Conservation (phyloP, 2,329 filamentous ascomycete genomes). For the Apiospora kogelbergensis region DNA sequence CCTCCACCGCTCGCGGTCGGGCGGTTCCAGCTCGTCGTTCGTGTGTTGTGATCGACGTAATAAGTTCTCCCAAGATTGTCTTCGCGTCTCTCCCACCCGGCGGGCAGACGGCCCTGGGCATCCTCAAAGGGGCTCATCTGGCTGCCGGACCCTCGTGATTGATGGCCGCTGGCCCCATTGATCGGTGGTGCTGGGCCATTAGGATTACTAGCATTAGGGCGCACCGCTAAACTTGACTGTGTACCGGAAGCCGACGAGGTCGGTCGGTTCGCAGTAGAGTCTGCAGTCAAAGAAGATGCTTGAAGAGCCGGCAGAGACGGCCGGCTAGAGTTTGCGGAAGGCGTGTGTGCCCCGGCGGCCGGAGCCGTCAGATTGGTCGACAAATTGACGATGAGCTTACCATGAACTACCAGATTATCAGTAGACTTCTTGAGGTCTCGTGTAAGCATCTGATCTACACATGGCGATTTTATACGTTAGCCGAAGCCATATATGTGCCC, state of each 20-base stretch:
- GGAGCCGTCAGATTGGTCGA: slow-evolving; percentile 84
- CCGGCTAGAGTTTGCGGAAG: slow-evolving; percentile 42
- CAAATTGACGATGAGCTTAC: slow-evolving; percentile 94
- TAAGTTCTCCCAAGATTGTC: slow-evolving; percentile 95
- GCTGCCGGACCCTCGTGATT: slow-evolving; percentile 45
- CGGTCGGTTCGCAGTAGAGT: slow-evolving; percentile 47
- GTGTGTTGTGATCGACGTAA: slow-evolving; percentile 96
- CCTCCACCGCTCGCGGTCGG: slow-evolving; percentile 78
- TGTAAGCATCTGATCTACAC: slow-evolving; percentile 94
- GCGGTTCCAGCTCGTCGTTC: slow-evolving; percentile 94
- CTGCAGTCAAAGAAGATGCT: slow-evolving; percentile 44
- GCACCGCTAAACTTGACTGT: slow-evolving; percentile 42
- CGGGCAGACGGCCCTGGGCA: slow-evolving; percentile 85
- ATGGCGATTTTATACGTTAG: background rate
- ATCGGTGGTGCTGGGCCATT: slow-evolving; percentile 34
- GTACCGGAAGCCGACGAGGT: slow-evolving; percentile 52
- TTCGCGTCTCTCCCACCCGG: slow-evolving; percentile 94
- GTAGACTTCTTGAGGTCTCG: slow-evolving; percentile 96
- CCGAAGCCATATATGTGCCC: background rate
- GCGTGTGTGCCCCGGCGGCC: slow-evolving; percentile 46
- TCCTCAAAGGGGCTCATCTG: slow-evolving; percentile 93
- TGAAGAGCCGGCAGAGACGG: slow-evolving; percentile 45
- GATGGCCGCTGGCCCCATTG: slow-evolving; percentile 31
- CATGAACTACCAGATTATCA: slow-evolving; percentile 95
- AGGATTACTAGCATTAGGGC: slow-evolving; percentile 48